A percentile compares a stretch with the other conserved stretches of the same genome.
Conservation (phyloP, 495 filamentous ascomycete genomes). For the Talaromyces wortmannii region DNA sequence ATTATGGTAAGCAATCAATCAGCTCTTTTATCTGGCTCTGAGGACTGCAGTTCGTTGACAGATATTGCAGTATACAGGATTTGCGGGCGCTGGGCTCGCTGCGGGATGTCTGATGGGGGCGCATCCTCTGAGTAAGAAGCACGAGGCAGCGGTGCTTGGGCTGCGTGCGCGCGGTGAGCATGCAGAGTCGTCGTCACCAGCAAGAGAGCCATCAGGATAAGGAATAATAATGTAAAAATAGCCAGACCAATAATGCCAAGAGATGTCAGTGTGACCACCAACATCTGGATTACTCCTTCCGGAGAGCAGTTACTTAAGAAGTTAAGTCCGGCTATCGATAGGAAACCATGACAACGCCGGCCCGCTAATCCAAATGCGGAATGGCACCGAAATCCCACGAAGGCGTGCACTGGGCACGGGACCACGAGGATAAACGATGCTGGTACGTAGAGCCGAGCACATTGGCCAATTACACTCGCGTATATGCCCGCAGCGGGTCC, state of each 20-base stretch:
- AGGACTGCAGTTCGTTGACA: background rate
- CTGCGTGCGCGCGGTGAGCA: background rate
- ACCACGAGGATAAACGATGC: background rate
- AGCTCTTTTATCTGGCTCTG: background rate
- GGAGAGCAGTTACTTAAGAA: no score
- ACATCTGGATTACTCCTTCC: no score
- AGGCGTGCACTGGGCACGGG: background rate
- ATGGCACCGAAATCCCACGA: background rate
- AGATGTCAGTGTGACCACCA: no score
- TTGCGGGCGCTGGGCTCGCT: background rate
- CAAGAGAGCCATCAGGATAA: background rate
- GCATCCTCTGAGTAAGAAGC: background rate
- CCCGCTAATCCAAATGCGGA: background rate
- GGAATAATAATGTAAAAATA: background rate
- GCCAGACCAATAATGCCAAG: background rate
- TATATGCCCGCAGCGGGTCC: no score
- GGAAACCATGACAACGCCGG: background rate
- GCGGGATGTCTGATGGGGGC: background rate
- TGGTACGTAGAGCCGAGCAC: background rate
- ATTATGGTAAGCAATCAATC: constrained; percentile 27
- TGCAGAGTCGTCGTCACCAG: background rate
- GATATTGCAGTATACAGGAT: background rate
- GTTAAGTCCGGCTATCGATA: no score
- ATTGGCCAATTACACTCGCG: background rate
- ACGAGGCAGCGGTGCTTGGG: background rate